Conservation (phyloP, 768 basidiomycete genomes). For the Amanita molliuscula region DNA sequence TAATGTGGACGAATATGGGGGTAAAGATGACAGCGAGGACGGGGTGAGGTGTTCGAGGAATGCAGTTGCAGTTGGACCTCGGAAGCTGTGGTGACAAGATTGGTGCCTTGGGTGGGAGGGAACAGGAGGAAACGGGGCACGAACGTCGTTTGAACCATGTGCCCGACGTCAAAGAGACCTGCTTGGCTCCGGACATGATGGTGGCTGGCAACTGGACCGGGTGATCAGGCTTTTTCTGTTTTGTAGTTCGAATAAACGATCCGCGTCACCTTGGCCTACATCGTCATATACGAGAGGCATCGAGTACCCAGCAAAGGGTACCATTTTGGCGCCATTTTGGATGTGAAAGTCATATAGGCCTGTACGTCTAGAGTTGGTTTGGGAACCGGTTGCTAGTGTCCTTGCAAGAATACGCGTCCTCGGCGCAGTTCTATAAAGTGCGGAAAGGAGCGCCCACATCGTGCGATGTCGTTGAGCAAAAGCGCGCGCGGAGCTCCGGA, state of each 20-base stretch:
- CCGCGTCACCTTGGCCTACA: conserved; percentile 63
- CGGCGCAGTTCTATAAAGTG: neutral
- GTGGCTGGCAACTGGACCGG: conserved; percentile 69
- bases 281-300: conserved; percentile 89
- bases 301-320: conserved; percentile 88
- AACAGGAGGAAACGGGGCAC: conserved; percentile 10
- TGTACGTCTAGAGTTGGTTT: conserved; percentile 44
- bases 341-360: conserved; percentile 86
- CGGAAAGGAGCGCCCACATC: neutral
- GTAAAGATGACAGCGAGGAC: conserved; percentile 60
- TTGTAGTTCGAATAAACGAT: conserved; percentile 6
- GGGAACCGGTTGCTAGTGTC: neutral
- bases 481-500: neutral
- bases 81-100: conserved; percentile 47
- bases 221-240: neutral
- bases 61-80: conserved; percentile 61
- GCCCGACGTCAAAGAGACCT: conserved; percentile 94
- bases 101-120: neutral
- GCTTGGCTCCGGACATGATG: conserved; percentile 74
- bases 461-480: neutral
- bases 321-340: conserved; percentile 82
- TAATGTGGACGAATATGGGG: conserved; percentile 71
- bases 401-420: neutral
- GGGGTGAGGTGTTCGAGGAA: conserved; percentile 92
- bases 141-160: conserved; percentile 93